Base-by-base conservation (phyloP, 257 asterid species). In the Pogostemon cablin region DNA sequence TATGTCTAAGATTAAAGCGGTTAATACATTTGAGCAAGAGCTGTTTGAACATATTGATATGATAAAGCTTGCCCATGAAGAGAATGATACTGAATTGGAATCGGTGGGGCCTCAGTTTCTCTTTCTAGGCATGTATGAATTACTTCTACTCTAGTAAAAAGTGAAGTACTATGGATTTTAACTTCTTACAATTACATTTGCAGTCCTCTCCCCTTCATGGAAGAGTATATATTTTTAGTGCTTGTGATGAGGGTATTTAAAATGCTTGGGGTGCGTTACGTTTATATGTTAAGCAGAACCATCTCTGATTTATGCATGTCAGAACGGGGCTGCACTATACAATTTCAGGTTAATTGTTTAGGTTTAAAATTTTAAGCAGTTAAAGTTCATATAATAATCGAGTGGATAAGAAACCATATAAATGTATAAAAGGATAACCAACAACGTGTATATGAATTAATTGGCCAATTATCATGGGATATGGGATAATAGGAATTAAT, bases 31-130 rank as follows among this genome's bases (percentile, higher is more conserved):
- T 71, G 95, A 95, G 80, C 89, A 86, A 80, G 85, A 91, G 54
- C 82, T 95, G 25, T 84, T 89, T 71, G 98, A 89, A 76, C 96
- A 95, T 80, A 82, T 95, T 69, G 98, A 91, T 76, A 95, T 95
- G 97, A 84, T 95, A 69, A 95, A 89, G 82, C 91, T 95, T 72
- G 90, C 99, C 56, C 90, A 90, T 46, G 99, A 91, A 82, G 97
- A 91, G 80, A 86, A 88, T 38, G 99, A 95, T 54, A 49, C 80
- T 50, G 96, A 88, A 75, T 57, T 84, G 88, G 95, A 91, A 88
- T 79, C 71, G 90, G 97, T 93, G 84, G 75, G 92, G 75, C 78
- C 85, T 76, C 80, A 47, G 60, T 58, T 72, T 78, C 72, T 62
- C 78, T 73, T 73, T 74, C 71, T 87, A 78, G 87, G 84, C 85